Evolutionary conservation across 2,329 filamentous ascomycete species (phyloP).

Genomic region (Chaetomiaceae sp.): DNA sequence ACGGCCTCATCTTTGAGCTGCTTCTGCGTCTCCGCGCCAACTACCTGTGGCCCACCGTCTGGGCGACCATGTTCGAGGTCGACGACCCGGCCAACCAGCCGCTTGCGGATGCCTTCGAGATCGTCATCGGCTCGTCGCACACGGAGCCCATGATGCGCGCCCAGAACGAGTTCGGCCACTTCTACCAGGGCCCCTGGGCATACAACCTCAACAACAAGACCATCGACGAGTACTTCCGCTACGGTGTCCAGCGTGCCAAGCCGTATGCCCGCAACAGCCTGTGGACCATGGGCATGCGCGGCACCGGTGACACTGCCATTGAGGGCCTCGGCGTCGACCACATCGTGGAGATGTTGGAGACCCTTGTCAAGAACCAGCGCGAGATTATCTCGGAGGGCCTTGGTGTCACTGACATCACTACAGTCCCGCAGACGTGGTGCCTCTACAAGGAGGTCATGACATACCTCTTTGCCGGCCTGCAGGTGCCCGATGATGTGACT

Average conservation of each 20-base stretch:
- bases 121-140: conserved; percentile 69
- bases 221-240: conserved; percentile 63
- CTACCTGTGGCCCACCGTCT: conserved; percentile 65
- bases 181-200: conserved; percentile 59
- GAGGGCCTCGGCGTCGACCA: conserved; percentile 49
- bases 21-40: conserved; percentile 66
- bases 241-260: conserved; percentile 60
- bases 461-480: conserved; percentile 61
- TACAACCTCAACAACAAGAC: conserved; percentile 66
- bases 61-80: conserved; percentile 67
- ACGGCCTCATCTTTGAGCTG: conserved; percentile 65
- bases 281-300: conserved; percentile 67
- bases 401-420: conserved; percentile 41
- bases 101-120: conserved; percentile 66
- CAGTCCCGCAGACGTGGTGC: conserved; percentile 66
- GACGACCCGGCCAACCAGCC: conserved; percentile 66
- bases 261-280: conserved; percentile 60
- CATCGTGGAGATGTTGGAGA: conserved; percentile 55
- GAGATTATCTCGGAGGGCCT: conserved; percentile 54
- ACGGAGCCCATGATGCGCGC: conserved; percentile 66
- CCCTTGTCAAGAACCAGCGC: conserved; percentile 56
- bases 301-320: conserved; percentile 60
- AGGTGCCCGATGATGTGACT: conserved; percentile 60
- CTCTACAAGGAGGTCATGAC: conserved; percentile 70
- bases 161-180: conserved; percentile 51